Evolutionary conservation across 164 flowering plant species (phyloP).

Genomic region (Magnolia sinica): DNA sequence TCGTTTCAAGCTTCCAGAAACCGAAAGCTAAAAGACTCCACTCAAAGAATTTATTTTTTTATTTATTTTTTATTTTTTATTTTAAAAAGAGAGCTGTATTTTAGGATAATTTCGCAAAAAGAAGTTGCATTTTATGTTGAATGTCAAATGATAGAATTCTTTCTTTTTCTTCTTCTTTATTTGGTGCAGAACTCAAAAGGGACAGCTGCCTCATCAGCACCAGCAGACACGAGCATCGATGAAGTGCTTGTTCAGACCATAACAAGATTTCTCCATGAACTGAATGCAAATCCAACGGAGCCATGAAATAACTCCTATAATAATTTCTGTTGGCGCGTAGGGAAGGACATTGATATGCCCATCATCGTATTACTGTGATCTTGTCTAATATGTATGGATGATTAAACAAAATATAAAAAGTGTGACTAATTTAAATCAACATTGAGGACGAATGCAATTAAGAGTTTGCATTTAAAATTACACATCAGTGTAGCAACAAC

Average conservation of each 20-base stretch:
- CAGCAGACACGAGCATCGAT: constrained; percentile 21
- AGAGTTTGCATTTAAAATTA: no score
- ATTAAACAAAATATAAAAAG: neutral
- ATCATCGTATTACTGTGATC: neutral
- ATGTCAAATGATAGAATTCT: neutral
- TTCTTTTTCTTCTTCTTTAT: neutral
- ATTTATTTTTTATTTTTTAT: no score
- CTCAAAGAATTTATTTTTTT: no score
- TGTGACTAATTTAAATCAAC: neutral
- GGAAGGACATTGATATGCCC: neutral
- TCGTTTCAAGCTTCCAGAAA: no score
- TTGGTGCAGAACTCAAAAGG: constrained; percentile 17
- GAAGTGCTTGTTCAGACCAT: constrained; percentile 36
- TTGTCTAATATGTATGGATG: neutral
- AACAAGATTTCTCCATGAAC: constrained; percentile 36
- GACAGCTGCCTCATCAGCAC: constrained; percentile 1
- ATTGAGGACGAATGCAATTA: no score
- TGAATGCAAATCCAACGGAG: constrained; percentile 18
- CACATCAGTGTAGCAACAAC: no score
- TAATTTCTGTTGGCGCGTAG: neutral
- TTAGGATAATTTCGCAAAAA: neutral
- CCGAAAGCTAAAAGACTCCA: no score
- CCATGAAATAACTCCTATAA: neutral
- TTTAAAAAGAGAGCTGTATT: no score
- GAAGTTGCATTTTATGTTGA: neutral